phyloP scores from a whole-genome alignment of 2,329 filamentous ascomycete genomes.

The Fusarium acutatum region DNA sequence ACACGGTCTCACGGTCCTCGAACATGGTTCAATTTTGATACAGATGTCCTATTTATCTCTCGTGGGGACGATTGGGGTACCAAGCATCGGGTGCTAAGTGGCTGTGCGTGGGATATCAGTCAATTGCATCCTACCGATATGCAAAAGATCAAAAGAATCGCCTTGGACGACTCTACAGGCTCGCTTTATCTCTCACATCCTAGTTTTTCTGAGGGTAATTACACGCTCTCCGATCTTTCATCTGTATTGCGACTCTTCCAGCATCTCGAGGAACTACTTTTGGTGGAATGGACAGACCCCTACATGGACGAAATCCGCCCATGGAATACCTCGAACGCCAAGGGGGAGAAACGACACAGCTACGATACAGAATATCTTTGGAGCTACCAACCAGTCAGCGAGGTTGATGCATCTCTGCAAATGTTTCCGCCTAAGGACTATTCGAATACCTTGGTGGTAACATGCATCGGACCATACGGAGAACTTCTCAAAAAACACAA shows the following conservation, averaged over 20 bases:
- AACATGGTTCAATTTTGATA: neutral
- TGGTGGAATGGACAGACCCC: neutral
- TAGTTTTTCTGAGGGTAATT: rapidly evolving
- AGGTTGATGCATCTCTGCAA: neutral
- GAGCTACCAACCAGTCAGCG: neutral
- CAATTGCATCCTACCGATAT: neutral
- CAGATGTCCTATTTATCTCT: neutral
- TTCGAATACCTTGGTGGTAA: rapidly evolving
- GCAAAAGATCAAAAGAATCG: neutral
- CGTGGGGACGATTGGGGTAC: neutral
- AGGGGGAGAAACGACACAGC: neutral
- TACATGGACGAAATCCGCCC: neutral
- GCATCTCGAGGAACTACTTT: neutral
- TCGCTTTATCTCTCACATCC: neutral
- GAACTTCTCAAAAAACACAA: neutral
- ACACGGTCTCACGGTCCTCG: neutral
- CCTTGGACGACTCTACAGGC: neutral
- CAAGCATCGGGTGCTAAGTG: neutral
- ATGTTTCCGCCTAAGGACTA: rapidly evolving
- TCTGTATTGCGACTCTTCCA: neutral
- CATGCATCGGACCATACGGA: neutral
- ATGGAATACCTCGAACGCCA: neutral
- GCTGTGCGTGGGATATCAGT: neutral
- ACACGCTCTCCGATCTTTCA: neutral
- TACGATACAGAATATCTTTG: neutral